Conservation (phyloP, 2,329 filamentous ascomycete species). For the Fusarium buxicola region DNA sequence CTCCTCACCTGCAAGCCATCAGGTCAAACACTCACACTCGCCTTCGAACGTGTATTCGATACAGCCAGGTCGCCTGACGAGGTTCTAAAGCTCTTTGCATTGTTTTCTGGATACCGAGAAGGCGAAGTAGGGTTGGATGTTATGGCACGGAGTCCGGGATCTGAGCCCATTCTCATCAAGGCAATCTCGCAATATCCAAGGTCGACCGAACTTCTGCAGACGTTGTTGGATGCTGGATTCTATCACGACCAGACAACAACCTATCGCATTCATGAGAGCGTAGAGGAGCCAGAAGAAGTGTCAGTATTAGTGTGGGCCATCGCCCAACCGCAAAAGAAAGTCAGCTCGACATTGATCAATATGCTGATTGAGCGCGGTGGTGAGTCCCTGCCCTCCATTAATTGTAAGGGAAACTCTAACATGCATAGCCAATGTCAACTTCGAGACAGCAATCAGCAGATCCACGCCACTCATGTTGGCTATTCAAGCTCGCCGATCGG, state of each 20-base stretch:
- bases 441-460: conserved; percentile 62
- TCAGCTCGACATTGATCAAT: conserved; percentile 69
- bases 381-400: conserved; percentile 41
- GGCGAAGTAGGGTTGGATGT: conserved; percentile 63
- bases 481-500: conserved; percentile 65
- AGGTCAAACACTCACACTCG: conserved; percentile 61
- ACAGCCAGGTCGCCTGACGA: conserved; percentile 62
- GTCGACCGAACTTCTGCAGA: conserved; percentile 63
- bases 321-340: conserved; percentile 70
- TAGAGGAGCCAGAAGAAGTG: conserved; percentile 65
- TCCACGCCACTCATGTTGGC: conserved; percentile 70
- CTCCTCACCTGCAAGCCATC: conserved; percentile 64
- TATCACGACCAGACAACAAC: conserved; percentile 67
- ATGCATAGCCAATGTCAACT: conserved; percentile 65
- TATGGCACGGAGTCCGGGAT: conserved; percentile 57
- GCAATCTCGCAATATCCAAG: conserved; percentile 67
- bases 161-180: conserved; percentile 62
- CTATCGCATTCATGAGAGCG: conserved; percentile 57
- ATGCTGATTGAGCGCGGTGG: conserved; percentile 62
- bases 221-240: conserved; percentile 67
- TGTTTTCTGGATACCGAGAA: conserved; percentile 64
- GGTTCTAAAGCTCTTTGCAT: conserved; percentile 60
- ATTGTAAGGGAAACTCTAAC: conserved; percentile 20
- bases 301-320: conserved; percentile 71
- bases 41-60: conserved; percentile 68